Evolutionary conservation across 257 asterid genomes (phyloP).

Genomic region (Cordia subcordata): DNA sequence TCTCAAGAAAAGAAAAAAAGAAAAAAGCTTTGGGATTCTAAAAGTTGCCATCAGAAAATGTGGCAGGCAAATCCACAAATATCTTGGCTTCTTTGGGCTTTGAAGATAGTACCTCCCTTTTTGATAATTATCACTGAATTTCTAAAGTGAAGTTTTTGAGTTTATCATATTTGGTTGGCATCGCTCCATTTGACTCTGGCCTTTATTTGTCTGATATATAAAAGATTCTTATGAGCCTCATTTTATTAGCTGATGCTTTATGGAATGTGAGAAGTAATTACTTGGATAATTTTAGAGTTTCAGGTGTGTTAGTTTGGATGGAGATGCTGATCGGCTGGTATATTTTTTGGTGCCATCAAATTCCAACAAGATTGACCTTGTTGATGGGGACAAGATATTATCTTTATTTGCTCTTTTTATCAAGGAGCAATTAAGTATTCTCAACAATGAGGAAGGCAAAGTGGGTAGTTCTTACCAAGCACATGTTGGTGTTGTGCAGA

Average conservation of each 20-base stretch:
- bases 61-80: too few species aligned
- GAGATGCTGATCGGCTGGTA: slow-evolving; percentile 96
- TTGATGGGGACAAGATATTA: slow-evolving; percentile 96
- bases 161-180: too few species aligned
- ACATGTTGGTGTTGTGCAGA: slow-evolving; percentile 74
- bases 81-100: too few species aligned
- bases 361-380: slow-evolving; percentile 64
- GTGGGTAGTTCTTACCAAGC: slow-evolving; percentile 34
- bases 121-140: too few species aligned
- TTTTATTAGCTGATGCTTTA: neutral
- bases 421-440: slow-evolving; percentile 60
- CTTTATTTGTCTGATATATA: too few species aligned
- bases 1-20: too few species aligned
- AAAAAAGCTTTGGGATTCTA: too few species aligned
- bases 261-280: slow-evolving; percentile 22
- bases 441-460: slow-evolving; percentile 37
- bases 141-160: too few species aligned
- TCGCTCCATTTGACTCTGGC: too few species aligned
- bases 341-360: slow-evolving; percentile 60
- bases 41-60: too few species aligned
- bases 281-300: slow-evolving; percentile 44
- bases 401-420: slow-evolving; percentile 82
- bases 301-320: slow-evolving; percentile 98
- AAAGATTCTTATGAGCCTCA: neutral
- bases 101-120: too few species aligned